Percentiles rank a stretch among this genome's conserved stretches.
Evolutionary conservation across 257 asterid species (phyloP).

Genomic region (Przewalskia tangutica): DNA sequence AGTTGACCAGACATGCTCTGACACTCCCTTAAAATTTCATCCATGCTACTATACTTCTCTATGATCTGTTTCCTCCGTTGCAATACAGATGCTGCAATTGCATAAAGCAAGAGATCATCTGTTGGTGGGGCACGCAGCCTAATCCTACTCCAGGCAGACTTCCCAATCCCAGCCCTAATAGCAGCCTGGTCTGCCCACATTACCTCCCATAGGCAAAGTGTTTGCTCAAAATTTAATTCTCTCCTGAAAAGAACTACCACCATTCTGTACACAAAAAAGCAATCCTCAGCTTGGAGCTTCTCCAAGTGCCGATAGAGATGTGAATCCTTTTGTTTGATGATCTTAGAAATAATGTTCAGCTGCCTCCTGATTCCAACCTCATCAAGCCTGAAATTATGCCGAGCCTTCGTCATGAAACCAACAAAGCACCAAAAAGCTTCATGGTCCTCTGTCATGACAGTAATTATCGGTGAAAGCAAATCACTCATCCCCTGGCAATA

Average conservation of each 20-base stretch:
- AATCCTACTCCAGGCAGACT: conserved; percentile 73
- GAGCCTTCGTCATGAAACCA: conserved; percentile 93
- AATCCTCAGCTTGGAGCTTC: conserved; percentile 86
- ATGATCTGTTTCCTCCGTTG: conserved; percentile 86
- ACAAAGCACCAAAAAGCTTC: conserved; percentile 98
- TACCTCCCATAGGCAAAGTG: conserved; percentile 86
- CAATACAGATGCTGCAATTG: conserved; percentile 85
- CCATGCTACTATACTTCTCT: conserved; percentile 77
- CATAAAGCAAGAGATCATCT: conserved; percentile 71
- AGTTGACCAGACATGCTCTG: conserved; percentile 86
- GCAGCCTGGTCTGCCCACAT: conserved; percentile 99
- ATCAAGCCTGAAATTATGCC: conserved; percentile 84
- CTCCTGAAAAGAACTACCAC: conserved; percentile 87
- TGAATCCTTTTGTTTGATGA: conserved; percentile 69
- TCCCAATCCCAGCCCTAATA: conserved; percentile 69
- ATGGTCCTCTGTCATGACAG: conserved; percentile 74
- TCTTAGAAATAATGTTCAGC: conserved; percentile 62
- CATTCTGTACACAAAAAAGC: conserved; percentile 90
- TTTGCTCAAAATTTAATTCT: conserved; percentile 76
- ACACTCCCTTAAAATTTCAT: conserved; percentile 80
- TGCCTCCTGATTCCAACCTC: conserved; percentile 81
- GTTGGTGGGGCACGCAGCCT: conserved; percentile 82
- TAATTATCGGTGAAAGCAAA: conserved; percentile 66
- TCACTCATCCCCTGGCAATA: conserved; percentile 98
- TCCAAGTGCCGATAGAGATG: conserved; percentile 81